A percentile compares a stretch with the other conserved stretches of the same genome.
Conservation (phyloP, 495 filamentous ascomycete genomes). For the Penicillium pancosmium region DNA sequence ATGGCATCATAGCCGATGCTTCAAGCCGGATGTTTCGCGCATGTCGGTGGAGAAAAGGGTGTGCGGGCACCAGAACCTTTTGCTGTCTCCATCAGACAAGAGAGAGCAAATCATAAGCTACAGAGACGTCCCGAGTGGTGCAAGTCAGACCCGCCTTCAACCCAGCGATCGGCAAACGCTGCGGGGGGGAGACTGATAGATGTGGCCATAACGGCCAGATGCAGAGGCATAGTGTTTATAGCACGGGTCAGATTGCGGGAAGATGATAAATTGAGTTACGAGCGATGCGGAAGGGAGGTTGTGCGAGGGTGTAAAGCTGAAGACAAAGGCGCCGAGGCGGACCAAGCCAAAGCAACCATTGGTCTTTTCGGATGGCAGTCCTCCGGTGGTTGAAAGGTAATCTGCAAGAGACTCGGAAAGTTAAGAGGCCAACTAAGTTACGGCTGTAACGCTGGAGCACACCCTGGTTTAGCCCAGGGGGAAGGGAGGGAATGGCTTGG, state of each 20-base stretch:
- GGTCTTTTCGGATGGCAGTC: conserved; percentile 15
- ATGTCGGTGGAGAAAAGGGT: not conserved
- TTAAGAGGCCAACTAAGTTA: not conserved
- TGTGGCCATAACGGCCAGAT: not conserved
- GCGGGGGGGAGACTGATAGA: not conserved
- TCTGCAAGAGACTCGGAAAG: not conserved
- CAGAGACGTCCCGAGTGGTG: not conserved
- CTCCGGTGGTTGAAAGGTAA: conserved; percentile 8
- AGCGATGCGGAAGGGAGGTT: not conserved
- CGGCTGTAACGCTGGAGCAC: conserved; percentile 13
- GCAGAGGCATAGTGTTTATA: not conserved
- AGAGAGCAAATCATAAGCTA: not conserved
- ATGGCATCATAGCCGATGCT: conserved; percentile 12
- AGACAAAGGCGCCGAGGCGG: not conserved
- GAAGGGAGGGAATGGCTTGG: not conserved
- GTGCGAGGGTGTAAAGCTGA: not conserved
- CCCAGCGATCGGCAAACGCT: conserved; percentile 5
- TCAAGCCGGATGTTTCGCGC: conserved; percentile 5
- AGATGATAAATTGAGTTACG: conserved; percentile 1
- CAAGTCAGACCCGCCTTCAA: conserved; percentile 3
- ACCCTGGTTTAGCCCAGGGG: not conserved
- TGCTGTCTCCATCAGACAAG: not conserved
- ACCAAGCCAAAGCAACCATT: not conserved
- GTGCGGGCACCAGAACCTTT: not conserved
- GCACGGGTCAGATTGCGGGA: not conserved